These are phyloP conservation scores for Saturnispora dispora DNA, from an alignment of 805 yeast species.

Conservation along the genomic window DNA sequence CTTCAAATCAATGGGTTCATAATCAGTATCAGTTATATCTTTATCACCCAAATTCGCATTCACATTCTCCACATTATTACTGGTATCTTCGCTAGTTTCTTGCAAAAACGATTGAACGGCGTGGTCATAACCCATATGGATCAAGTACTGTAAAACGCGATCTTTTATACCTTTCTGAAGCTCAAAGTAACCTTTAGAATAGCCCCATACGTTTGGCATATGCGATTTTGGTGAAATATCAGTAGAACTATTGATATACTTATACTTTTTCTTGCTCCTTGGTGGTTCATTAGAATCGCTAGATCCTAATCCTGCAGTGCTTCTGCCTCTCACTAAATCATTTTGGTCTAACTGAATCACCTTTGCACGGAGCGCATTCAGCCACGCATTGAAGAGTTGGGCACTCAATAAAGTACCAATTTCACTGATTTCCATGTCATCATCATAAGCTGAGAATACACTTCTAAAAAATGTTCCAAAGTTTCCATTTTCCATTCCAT, in stretches of 20 bases:
- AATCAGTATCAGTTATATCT: conserved; percentile 7
- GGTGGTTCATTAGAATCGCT: conserved; percentile 2
- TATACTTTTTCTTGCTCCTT: not conserved
- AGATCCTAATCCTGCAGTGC: not conserved
- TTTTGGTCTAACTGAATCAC: not conserved
- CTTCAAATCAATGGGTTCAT: conserved; percentile 19
- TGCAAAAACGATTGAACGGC: conserved; percentile 6
- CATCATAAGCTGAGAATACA: not conserved
- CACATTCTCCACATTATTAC: conserved; percentile 33
- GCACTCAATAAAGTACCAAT: not conserved
- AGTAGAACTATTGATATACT: not conserved
- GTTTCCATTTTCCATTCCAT: not conserved
- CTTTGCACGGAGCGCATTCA: not conserved
- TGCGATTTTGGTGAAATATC: not conserved
- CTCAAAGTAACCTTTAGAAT: conserved; percentile 8
- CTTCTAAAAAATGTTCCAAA: not conserved
- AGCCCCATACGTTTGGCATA: conserved; percentile 12
- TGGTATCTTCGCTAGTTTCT: not conserved
- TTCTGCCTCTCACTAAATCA: conserved; percentile 1
- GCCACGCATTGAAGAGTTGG: conserved; percentile 2
- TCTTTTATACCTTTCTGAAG: conserved; percentile 8
- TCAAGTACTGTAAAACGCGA: conserved; percentile 7
- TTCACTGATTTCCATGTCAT: not conserved
- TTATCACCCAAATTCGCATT: conserved; percentile 54
- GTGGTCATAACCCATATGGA: conserved; percentile 10